These are phyloP conservation scores for Ceratocystis diversiconidia DNA, from an alignment of 2,329 filamentous ascomycete species.

Conservation along the genomic window DNA sequence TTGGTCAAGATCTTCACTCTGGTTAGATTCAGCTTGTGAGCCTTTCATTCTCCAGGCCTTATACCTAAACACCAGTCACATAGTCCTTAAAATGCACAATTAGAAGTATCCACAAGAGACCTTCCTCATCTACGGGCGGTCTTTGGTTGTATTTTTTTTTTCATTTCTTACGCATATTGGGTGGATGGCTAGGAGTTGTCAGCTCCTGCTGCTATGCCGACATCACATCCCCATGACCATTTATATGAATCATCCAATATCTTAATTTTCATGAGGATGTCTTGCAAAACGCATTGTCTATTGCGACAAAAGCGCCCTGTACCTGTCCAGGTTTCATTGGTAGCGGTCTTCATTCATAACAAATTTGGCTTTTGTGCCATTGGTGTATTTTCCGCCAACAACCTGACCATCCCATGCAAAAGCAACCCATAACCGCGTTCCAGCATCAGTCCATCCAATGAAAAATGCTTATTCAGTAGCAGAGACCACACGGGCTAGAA, in stretches of 20 bases:
- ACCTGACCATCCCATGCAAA: constrained; percentile 18
- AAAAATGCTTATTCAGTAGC: constrained; percentile 16
- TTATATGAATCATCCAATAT: constrained; percentile 2
- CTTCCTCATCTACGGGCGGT: constrained; percentile 17
- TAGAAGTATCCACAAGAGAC: not conserved
- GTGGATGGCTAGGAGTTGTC: constrained; percentile 10
- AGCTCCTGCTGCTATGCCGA: constrained; percentile 6
- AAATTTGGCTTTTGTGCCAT: constrained; percentile 19
- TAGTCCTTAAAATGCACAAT: too few species aligned
- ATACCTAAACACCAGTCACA: too few species aligned
- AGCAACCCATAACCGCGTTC: constrained; percentile 18
- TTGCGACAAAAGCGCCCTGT: constrained; percentile 14
- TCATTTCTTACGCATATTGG: not conserved
- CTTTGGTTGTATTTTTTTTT: constrained; percentile 14
- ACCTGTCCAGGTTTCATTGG: constrained; percentile 13
- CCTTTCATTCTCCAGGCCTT: too few species aligned
- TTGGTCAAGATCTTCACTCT: too few species aligned
- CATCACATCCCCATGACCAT: constrained; percentile 8
- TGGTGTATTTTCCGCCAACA: constrained; percentile 18
- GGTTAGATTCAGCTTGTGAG: too few species aligned
- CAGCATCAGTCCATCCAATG: constrained; percentile 14
- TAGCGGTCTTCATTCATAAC: constrained; percentile 16
- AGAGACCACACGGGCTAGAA: constrained; percentile 17
- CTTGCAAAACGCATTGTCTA: constrained; percentile 16
- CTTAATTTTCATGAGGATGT: constrained; percentile 6